Evolutionary conservation across 495 filamentous ascomycete genomes (phyloP), one percentile per base, ranked within the genome.

Genomic region (Aspergillus sparsus): DNA sequence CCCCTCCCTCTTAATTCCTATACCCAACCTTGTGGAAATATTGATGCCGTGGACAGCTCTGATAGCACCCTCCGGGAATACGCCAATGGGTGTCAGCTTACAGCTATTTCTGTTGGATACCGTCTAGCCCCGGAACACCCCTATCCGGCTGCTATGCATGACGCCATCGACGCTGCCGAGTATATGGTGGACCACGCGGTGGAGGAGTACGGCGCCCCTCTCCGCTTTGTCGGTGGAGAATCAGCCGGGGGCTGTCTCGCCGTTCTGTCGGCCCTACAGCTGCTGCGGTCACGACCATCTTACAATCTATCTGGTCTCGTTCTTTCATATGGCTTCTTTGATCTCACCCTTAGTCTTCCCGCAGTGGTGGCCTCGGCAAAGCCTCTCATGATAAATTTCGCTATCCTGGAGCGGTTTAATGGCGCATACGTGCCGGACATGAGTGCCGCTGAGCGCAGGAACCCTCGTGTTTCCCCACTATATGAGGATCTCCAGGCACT

Each of bases 41-140:
- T 54, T 44, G 32, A 42, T 18, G 2, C 47, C 27, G 21, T 44
- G 27, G 2, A 21, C 51, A 60, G 61, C 49, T 44, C 21, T 2
- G 57, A 59, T 33, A 33, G 16, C 6, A 44, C 5, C 18, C 54
- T 65, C 8, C 62, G 45, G n/a, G 31, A 31, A 37, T 61, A 58
- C 49, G 82, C 81, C 54, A 71, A 83, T 58, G 63, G 60, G 16
- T 66, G 62, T 31, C 62, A 77, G 32, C 55, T 81, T 32, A 72
- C 74, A 8, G 76, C 82, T 35, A 61, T 87, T 10, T 81, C 79
- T 6, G 74, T 85, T 16, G 85, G 82, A 13, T 87, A 87, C 69
- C 72, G 85, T 47, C 75, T 81, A n/a, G 83, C 85, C 7, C 85
- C 85, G 0, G 82, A 86, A 55, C 45, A 86, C 62, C 80, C 82